Conservation (phyloP, 2,329 filamentous ascomycete genomes). For the Drechslerella coelobrocha region DNA sequence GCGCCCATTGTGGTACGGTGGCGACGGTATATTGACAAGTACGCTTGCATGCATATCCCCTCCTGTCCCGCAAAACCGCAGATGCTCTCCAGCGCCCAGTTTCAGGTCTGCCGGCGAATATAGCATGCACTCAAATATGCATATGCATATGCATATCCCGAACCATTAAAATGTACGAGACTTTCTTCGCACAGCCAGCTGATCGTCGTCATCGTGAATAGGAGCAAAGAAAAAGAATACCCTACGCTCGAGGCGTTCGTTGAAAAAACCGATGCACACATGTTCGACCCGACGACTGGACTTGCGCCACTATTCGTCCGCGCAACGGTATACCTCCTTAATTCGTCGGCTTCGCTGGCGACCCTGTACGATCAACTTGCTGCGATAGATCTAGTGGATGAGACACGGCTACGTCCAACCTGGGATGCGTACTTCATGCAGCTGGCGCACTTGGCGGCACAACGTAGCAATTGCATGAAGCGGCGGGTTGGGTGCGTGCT, state of each 20-base stretch:
- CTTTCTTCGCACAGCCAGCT: too few relatives aligned
- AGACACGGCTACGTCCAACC: constrained; percentile 79
- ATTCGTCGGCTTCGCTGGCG: constrained; percentile 75
- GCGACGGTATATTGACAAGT: constrained; percentile 73
- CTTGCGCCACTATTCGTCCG: constrained; percentile 79
- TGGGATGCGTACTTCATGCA: constrained; percentile 99
- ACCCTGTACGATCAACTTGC: constrained; percentile 76
- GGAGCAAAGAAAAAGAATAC: constrained; percentile 45
- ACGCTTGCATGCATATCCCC: constrained; percentile 38
- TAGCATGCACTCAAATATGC: not conserved
- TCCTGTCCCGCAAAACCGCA: not conserved
- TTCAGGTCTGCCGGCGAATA: too few relatives aligned
- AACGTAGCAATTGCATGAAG: constrained; percentile 97
- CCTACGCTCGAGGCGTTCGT: constrained; percentile 66
- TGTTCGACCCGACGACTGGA: constrained; percentile 72
- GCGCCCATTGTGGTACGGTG: constrained; percentile 85
- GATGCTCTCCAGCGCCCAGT: too few relatives aligned
- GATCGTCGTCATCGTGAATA: not conserved
- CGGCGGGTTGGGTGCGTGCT: constrained; percentile 92
- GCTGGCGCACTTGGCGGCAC: constrained; percentile 86
- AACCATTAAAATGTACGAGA: not conserved
- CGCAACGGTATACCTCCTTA: constrained; percentile 84
- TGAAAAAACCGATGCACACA: constrained; percentile 70
- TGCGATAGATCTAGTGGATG: constrained; percentile 76
- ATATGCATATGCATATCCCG: not conserved